These are phyloP conservation scores for Neurospora intermedia DNA, from an alignment of 495 filamentous ascomycete genomes.

Conservation along the genomic window DNA sequence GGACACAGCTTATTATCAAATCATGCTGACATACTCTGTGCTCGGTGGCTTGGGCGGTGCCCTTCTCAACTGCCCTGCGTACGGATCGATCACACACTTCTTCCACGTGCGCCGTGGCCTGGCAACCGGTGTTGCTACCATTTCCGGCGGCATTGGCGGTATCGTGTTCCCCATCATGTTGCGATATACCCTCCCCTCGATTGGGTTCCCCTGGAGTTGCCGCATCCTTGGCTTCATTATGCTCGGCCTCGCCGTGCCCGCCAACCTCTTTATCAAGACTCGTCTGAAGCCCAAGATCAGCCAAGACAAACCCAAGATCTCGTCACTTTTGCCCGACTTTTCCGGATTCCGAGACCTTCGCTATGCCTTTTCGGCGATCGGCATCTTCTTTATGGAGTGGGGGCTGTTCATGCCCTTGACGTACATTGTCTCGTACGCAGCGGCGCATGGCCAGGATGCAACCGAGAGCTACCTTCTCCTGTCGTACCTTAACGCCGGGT, in stretches of 20 bases:
- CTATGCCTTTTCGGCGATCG: constrained; percentile 42
- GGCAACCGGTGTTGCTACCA: constrained; percentile 55
- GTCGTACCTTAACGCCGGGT: constrained; percentile 47
- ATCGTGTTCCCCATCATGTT: constrained; percentile 50
- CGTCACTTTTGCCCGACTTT: constrained; percentile 38
- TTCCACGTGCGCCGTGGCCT: constrained; percentile 50
- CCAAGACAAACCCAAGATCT: constrained; percentile 12
- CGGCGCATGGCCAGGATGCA: constrained; percentile 35
- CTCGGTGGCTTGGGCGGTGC: constrained; percentile 47
- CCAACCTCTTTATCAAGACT: constrained; percentile 44
- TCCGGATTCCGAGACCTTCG: constrained; percentile 44
- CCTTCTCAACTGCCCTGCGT: constrained; percentile 47
- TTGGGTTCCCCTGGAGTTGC: constrained; percentile 49
- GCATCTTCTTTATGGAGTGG: constrained; percentile 46
- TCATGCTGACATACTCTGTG: constrained; percentile 49
- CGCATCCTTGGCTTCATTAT: constrained; percentile 49
- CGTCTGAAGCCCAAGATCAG: constrained; percentile 33
- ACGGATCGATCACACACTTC: constrained; percentile 54
- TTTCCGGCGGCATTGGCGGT: constrained; percentile 49
- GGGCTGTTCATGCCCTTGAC: constrained; percentile 38
- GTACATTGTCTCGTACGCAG: constrained; percentile 42
- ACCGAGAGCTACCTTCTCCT: constrained; percentile 53
- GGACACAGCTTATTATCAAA: constrained; percentile 49
- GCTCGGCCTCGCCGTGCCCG: constrained; percentile 39
- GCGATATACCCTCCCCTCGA: constrained; percentile 32